Base-by-base conservation (phyloP, 2,329 filamentous ascomycete genomes). In the Alternaria atra region DNA sequence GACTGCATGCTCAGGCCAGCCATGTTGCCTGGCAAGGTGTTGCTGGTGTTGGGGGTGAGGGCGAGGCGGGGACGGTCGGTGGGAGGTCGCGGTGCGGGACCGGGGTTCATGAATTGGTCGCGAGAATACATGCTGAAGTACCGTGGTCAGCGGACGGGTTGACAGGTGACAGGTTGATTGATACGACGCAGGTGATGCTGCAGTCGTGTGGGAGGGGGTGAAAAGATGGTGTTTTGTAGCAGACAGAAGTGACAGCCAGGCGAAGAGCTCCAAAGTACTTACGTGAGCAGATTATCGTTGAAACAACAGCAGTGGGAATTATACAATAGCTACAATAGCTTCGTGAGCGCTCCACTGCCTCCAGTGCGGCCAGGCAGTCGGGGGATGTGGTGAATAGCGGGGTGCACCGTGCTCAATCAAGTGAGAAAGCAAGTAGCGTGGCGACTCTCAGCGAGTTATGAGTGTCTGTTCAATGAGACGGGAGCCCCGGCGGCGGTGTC, bases 21-120 rank as follows among this genome's bases (percentile, higher is more conserved):
- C 84, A 94, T 92, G 80, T 89, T 94, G 65, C 90, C 90, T 15
- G 90, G 88, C 23, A 92, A 84, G 42, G 63, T 77, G 77, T 89
- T 92, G 71, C 83, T 82, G 64, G 88, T 87, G 76, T 87, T 91
- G 63, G 90, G 93, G 42, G 91, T 93, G 62, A 96, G 85, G 72
- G 90, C 89, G 69, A 97, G 87, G 75, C 92, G 90, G 63, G 93
- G 92, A 73, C 92, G 89, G 75, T 95, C 92, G 61, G 87, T 90
- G 20, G 94, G 95, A 63, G 95, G 94, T 73, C 91, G 90, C 68
- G 95, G 95, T 69, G 95, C 94, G 71, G 95, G 94, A 67, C 95
- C 93, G 64, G 95, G 93, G 80, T 98, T 98, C 91, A 98, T 96
- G 83, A 98, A 98, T 72, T 89, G 87, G 65, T 86, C 85, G 62